Evolutionary conservation across 768 basidiomycete genomes (phyloP).

Genomic region (Suillus spraguei): DNA sequence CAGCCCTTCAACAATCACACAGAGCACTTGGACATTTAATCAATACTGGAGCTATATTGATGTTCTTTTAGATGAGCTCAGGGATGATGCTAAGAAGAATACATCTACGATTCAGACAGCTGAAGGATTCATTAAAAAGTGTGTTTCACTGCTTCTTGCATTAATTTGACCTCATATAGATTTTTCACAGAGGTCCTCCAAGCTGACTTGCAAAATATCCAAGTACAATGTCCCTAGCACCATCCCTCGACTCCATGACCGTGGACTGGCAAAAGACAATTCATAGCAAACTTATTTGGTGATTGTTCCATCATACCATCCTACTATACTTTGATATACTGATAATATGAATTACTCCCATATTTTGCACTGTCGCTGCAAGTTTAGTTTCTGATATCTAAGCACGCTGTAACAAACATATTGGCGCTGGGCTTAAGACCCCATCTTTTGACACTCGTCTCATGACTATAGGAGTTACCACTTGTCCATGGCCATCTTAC

Average conservation of each 20-base stretch:
- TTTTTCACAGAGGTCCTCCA: conserved; percentile 11
- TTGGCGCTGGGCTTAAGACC: too few species aligned
- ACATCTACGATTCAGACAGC: conserved; percentile 1
- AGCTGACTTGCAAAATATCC: conserved; percentile 10
- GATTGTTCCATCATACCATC: not conserved
- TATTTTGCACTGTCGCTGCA: not conserved
- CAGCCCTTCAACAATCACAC: not conserved
- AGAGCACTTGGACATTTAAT: conserved; percentile 3
- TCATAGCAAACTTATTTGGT: conserved; percentile 13
- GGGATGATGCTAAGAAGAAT: conserved; percentile 5
- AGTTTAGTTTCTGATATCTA: too few species aligned
- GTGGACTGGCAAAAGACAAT: conserved; percentile 12
- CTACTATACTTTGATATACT: not conserved
- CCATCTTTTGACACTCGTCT: too few species aligned
- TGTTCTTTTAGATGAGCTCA: conserved; percentile 5
- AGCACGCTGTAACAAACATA: too few species aligned
- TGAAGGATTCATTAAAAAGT: not conserved
- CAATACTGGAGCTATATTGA: conserved; percentile 11
- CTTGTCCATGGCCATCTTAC: too few species aligned
- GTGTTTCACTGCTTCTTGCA: conserved; percentile 1
- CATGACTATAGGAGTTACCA: too few species aligned
- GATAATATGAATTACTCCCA: not conserved
- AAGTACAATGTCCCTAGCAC: not conserved
- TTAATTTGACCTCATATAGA: conserved; percentile 1
- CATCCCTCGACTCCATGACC: conserved; percentile 9